Base-by-base conservation (phyloP, 352 stramenopile genomes). In the Globisporangium cystogenes region DNA sequence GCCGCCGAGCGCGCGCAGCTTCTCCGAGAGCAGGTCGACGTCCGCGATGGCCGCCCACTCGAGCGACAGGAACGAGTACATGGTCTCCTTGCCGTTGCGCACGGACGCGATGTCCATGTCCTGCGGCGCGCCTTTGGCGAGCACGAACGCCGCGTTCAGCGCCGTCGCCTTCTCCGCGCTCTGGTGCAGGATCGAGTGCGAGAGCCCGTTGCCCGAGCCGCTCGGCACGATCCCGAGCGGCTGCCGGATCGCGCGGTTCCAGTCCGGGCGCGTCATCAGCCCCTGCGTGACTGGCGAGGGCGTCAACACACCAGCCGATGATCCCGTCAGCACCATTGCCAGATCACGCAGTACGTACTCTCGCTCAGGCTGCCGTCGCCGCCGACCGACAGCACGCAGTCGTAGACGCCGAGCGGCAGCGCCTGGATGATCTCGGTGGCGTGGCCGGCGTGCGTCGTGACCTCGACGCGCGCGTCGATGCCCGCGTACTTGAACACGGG, bases 41-140 rank as follows among this genome's bases (percentile, higher is more conserved):
- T 95, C 83, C 4, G 82, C 83, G 33, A 93, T 83, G 16, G 86
- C 80, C 7, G 78, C 86, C 82, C 83, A 96, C 49, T 90, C 78
- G 4, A 93, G 51, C 16, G 78, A 87, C 36, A 95, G 53, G 62
- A 95, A 94, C 36, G 76, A 91, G 70, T 85, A 90, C 55, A 72
- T 81, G 23, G 55, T 71, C 24, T 75, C 66, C 43, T 80, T 86
- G 1, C 61, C 61, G 40, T 87, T 87, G 7, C 74, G 71, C 27
- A 85, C 62, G 7, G 76, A 73, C 26, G 76, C 70, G 49, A 92
- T 74, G 41, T 94, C 83, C 39, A 94, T 60, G 16, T 86, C 65
- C 20, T 87, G 78, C 1, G 73, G 53, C 2, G 65, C 6, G n/a
- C 83, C 82, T 48, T 91, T 91, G 6, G 68, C 82, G 16, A 94